Percentiles rank a stretch among this genome's conserved stretches.
Conservation (phyloP, 83 land plant genomes). For the Picea mariana region DNA sequence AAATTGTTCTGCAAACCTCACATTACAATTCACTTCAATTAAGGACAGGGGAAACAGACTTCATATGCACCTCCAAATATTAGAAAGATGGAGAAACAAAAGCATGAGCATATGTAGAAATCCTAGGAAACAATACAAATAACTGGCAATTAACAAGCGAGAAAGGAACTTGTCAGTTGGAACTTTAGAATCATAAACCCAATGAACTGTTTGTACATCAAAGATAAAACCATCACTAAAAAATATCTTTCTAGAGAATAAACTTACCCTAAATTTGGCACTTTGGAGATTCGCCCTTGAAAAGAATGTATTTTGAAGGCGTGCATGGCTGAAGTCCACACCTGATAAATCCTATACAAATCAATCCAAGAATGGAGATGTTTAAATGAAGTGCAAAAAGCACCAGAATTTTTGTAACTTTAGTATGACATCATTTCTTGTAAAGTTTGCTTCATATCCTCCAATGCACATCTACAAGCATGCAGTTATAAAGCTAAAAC, state of each 20-base stretch:
- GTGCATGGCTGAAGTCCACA: conserved; percentile 87
- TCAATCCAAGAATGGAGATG: neutral
- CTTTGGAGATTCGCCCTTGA: conserved; percentile 81
- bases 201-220: neutral
- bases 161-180: neutral
- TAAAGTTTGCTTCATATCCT: neutral
- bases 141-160: neutral
- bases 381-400: neutral
- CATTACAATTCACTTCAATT: neutral
- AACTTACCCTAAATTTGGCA: conserved; percentile 72
- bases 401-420: neutral
- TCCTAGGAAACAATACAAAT: neutral
- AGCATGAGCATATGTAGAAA: neutral
- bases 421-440: neutral
- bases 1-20: neutral
- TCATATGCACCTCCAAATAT: neutral
- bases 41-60: neutral
- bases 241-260: neutral
- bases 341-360: conserved; percentile 60
- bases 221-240: neutral
- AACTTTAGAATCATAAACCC: neutral
- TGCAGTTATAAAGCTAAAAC: neutral
- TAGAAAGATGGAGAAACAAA: no score
- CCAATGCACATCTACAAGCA: neutral
- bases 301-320: conserved; percentile 68